phyloP scores from a whole-genome alignment of 345 rosid species.

The Acer yangbiense region DNA sequence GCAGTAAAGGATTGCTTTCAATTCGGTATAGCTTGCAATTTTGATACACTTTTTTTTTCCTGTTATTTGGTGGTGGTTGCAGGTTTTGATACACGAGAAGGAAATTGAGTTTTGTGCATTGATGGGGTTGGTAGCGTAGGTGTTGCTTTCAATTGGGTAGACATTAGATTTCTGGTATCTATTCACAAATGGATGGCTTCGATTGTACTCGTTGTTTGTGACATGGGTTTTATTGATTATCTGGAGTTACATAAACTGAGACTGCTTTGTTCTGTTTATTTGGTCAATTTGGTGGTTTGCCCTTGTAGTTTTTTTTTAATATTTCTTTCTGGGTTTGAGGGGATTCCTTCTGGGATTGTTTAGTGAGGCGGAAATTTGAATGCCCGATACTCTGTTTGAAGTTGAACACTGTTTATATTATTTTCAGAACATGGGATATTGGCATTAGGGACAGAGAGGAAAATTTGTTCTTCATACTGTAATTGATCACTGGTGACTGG shows the following conservation, averaged over 20 bases:
- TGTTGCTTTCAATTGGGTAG: slow-evolving; percentile 13
- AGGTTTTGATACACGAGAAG: not conserved
- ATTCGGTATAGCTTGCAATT: slow-evolving; percentile 25
- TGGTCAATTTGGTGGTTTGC: not conserved
- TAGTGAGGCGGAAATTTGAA: not conserved
- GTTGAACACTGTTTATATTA: not conserved
- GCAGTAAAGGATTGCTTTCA: slow-evolving; percentile 12
- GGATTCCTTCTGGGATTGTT: slow-evolving; percentile 6
- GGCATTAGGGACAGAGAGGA: not conserved
- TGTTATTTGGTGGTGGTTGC: not conserved
- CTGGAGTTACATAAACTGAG: slow-evolving; percentile 16
- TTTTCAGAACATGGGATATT: not conserved
- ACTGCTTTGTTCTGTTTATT: not conserved
- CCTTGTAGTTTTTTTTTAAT: not conserved
- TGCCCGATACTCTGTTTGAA: too few relatives aligned
- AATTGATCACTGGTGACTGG: slow-evolving; percentile 13
- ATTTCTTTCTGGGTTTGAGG: slow-evolving; percentile 1
- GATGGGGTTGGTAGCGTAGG: slow-evolving; percentile 1
- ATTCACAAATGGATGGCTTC: slow-evolving; percentile 5
- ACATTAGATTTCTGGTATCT: slow-evolving; percentile 18
- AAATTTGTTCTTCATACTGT: slow-evolving; percentile 11
- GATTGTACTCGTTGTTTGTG: slow-evolving; percentile 11
- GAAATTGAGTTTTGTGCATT: slow-evolving; percentile 20
- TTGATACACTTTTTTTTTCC: not conserved
- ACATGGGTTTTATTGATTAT: slow-evolving; percentile 4